These are phyloP conservation scores for Entelexis sorbosivorans DNA, from an alignment of 1,139 yeast species.

Conservation along the genomic window DNA sequence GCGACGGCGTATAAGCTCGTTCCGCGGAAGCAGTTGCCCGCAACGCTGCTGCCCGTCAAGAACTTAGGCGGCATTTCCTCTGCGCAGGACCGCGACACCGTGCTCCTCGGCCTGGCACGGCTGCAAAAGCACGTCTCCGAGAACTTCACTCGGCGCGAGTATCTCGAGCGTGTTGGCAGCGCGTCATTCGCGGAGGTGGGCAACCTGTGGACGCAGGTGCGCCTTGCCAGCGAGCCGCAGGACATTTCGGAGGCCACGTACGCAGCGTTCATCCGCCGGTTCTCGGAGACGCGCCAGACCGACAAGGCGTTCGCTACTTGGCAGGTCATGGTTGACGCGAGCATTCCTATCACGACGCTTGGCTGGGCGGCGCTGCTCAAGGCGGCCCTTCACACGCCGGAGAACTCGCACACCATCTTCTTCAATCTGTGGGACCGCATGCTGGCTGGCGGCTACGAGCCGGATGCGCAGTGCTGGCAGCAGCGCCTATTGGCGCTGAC, in stretches of 20 bases:
- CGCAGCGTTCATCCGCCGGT: constrained; percentile 32
- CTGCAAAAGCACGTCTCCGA: constrained; percentile 16
- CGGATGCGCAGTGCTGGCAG: constrained; percentile 34
- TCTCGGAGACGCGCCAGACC: constrained; percentile 28
- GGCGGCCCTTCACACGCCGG: constrained; percentile 32
- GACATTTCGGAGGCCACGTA: constrained; percentile 28
- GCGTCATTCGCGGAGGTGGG: constrained; percentile 17
- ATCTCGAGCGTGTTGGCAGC: constrained; percentile 10
- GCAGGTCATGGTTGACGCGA: constrained; percentile 31
- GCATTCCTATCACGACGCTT: constrained; percentile 27
- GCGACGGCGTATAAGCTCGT: constrained; percentile 28
- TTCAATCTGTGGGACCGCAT: constrained; percentile 35
- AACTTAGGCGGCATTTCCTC: constrained; percentile 17
- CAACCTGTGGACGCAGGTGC: constrained; percentile 20
- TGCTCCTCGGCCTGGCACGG: constrained; percentile 13
- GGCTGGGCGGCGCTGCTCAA: constrained; percentile 40
- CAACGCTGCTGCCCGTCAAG: constrained; percentile 20
- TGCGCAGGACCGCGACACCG: constrained; percentile 11
- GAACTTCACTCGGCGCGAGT: constrained; percentile 14
- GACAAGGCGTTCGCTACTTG: constrained; percentile 34
- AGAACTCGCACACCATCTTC: constrained; percentile 29
- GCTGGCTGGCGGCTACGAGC: constrained; percentile 29
- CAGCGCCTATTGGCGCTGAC: constrained; percentile 31
- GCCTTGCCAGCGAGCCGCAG: constrained; percentile 6
- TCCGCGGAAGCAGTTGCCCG: constrained; percentile 27